Evolutionary conservation across 805 yeast species (phyloP).

Genomic region (Candida hungchunana): DNA sequence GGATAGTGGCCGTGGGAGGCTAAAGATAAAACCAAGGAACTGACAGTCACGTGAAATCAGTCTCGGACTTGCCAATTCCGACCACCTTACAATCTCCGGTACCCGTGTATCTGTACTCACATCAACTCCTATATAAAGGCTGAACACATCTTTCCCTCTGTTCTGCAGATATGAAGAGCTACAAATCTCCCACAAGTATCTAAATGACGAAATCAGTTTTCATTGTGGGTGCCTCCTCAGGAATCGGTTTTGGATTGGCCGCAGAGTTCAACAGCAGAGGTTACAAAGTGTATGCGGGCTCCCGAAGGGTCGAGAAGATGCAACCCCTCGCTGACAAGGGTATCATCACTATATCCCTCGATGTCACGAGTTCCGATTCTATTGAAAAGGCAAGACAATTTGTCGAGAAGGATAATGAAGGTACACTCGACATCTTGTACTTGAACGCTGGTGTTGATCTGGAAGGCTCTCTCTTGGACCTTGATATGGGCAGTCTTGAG

Average conservation of each 20-base stretch:
- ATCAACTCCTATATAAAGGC: no score
- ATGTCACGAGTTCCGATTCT: slow-evolving; percentile 30
- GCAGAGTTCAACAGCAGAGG: slow-evolving; percentile 40
- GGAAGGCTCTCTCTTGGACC: background rate
- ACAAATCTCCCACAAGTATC: no score
- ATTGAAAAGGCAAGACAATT: slow-evolving; percentile 23
- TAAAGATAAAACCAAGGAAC: no score
- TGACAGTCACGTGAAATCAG: no score
- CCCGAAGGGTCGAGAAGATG: slow-evolving; percentile 28
- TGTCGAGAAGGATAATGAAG: background rate
- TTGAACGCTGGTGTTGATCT: background rate
- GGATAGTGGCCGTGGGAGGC: no score
- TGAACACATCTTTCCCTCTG: no score
- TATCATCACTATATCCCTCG: slow-evolving; percentile 29
- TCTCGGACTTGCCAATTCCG: no score
- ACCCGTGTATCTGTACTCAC: no score
- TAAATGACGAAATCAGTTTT: slow-evolving; percentile 33
- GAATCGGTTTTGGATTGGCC: slow-evolving; percentile 49
- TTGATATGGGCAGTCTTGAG: background rate
- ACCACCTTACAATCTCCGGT: no score
- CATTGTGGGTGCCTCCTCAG: slow-evolving; percentile 57
- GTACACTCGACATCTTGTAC: background rate
- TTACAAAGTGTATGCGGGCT: slow-evolving; percentile 34
- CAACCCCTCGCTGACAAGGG: slow-evolving; percentile 29
- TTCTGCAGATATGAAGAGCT: no score